Evolutionary conservation across 768 basidiomycete species (phyloP).

Genomic region (Mycena capillaripes): DNA sequence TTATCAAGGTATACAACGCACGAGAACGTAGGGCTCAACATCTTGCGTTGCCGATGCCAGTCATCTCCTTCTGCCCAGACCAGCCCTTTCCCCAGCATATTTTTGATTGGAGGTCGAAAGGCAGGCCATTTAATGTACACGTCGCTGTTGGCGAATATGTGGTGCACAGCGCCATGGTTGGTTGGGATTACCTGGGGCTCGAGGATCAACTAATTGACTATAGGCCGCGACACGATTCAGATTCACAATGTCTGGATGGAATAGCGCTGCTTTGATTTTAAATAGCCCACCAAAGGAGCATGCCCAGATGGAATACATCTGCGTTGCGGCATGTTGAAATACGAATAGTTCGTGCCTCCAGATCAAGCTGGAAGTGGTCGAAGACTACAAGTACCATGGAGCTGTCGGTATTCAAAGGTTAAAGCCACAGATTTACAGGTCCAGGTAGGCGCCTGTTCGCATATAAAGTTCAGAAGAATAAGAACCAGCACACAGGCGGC

Average conservation of each 20-base stretch:
- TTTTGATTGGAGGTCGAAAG: slow-evolving; percentile 49
- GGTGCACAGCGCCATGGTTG: slow-evolving; percentile 53
- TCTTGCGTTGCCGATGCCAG: slow-evolving; percentile 49
- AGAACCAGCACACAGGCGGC: slow-evolving; percentile 26
- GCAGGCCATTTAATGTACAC: slow-evolving; percentile 50
- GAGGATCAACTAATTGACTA: background rate
- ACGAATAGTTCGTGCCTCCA: slow-evolving; percentile 58
- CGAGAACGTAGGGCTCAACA: slow-evolving; percentile 53
- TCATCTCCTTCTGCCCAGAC: slow-evolving; percentile 56
- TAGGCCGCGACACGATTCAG: too few species aligned
- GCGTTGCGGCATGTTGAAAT: slow-evolving; percentile 48
- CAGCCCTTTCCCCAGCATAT: slow-evolving; percentile 50
- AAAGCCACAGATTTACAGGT: slow-evolving; percentile 36
- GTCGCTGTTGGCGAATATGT: slow-evolving; percentile 53
- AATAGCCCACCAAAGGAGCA: slow-evolving; percentile 49
- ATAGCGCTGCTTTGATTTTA: slow-evolving; percentile 54
- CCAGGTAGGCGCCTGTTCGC: slow-evolving; percentile 34
- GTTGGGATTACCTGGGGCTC: slow-evolving; percentile 48
- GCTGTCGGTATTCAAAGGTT: background rate
- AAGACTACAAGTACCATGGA: slow-evolving; percentile 29
- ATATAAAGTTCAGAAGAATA: slow-evolving; percentile 5
- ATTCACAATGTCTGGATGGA: slow-evolving; percentile 54
- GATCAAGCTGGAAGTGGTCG: slow-evolving; percentile 43
- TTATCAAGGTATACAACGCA: slow-evolving; percentile 36
- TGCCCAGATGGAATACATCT: slow-evolving; percentile 52